These are phyloP conservation scores for Monosporascus ibericus DNA, from an alignment of 2,329 filamentous ascomycete species.

Conservation along the genomic window DNA sequence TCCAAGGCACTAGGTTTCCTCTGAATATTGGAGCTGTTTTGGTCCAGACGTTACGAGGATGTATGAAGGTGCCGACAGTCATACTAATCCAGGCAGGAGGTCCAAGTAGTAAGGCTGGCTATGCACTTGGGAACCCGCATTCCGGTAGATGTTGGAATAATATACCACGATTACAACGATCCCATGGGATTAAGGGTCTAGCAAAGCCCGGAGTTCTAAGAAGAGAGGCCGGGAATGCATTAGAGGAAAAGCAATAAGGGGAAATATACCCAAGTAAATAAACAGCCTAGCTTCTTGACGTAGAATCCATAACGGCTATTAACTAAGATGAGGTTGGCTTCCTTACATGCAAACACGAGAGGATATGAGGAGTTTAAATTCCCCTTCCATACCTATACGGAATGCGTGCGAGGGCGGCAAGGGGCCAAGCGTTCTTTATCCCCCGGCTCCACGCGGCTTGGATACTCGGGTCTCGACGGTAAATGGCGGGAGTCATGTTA, in stretches of 20 bases:
- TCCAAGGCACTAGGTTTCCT: not conserved
- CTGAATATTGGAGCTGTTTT: not conserved
- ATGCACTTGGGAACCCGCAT: constrained; percentile 6
- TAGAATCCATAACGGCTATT: constrained; percentile 1
- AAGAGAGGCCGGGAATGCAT: not conserved
- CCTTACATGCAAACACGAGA: not conserved
- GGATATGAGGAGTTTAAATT: not conserved
- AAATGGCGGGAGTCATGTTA: not conserved
- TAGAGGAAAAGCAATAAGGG: constrained; percentile 1
- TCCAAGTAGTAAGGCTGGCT: constrained; percentile 4
- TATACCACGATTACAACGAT: constrained; percentile 1
- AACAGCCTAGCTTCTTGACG: constrained; percentile 2
- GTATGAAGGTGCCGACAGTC: constrained; percentile 2
- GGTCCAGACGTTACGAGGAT: constrained; percentile 1
- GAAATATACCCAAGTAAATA: not conserved
- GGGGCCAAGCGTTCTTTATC: constrained; percentile 2
- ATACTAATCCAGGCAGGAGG: constrained; percentile 7
- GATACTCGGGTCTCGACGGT: not conserved
- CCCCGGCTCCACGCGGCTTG: not conserved
- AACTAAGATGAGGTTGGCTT: not conserved
- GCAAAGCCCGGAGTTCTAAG: constrained; percentile 2
- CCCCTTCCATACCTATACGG: constrained; percentile 7
- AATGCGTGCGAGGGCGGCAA: constrained; percentile 1
- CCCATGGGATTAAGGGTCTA: constrained; percentile 7
- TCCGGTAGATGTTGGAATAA: constrained; percentile 2